Evolutionary conservation across 495 filamentous ascomycete species (phyloP).

Genomic region (Podospora sp.): DNA sequence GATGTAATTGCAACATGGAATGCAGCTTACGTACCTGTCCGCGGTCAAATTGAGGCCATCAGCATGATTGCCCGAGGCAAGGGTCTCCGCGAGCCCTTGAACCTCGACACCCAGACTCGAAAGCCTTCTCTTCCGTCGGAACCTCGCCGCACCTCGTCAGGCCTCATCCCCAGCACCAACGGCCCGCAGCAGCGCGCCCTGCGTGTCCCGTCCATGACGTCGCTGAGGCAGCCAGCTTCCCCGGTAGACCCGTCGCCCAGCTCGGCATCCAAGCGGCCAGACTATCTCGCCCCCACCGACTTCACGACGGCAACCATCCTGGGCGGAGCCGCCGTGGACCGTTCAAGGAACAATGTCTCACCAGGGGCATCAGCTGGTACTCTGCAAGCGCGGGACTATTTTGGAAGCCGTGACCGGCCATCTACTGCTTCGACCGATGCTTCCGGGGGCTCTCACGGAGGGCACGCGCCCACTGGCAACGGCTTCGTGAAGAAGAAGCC

Average conservation of each 20-base stretch:
- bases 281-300: conserved; percentile 47
- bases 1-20: conserved; percentile 74
- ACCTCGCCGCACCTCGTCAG: conserved; percentile 37
- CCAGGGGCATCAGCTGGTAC: conserved; percentile 29
- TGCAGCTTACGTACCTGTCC: conserved; percentile 62
- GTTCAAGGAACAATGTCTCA: conserved; percentile 15
- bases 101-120: conserved; percentile 27
- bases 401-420: conserved; percentile 41
- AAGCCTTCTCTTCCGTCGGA: conserved; percentile 24
- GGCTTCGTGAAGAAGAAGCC: conserved; percentile 45
- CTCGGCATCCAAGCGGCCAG: conserved; percentile 27
- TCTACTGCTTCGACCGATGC: conserved; percentile 40
- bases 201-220: conserved; percentile 41
- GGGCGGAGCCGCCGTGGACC: conserved; percentile 34
- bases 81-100: conserved; percentile 66
- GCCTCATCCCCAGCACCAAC: conserved; percentile 37
- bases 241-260: conserved; percentile 27
- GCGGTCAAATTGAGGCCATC: conserved; percentile 74
- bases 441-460: conserved; percentile 37
- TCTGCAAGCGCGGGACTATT: conserved; percentile 52
- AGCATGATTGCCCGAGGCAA: conserved; percentile 72
- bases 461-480: conserved; percentile 30
- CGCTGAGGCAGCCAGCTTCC: conserved; percentile 21
- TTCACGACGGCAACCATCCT: conserved; percentile 50
- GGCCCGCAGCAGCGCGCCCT: conserved; percentile 36